Percentiles rank a stretch among this genome's conserved stretches.
Conservation (phyloP, 495 filamentous ascomycete species). For the Eremomyces bilateralis region DNA sequence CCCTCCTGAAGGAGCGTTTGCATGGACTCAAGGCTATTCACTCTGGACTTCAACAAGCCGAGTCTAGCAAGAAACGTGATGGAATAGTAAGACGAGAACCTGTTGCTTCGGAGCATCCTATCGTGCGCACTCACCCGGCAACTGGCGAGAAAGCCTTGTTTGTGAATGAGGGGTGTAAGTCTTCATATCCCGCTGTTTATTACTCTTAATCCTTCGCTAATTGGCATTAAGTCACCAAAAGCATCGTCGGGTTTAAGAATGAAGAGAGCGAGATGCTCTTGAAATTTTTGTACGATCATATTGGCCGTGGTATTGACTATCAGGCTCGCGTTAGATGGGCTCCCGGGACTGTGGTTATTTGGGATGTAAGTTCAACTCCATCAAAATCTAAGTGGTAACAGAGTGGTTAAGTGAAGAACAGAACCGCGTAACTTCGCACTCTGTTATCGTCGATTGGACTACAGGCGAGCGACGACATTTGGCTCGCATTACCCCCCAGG, state of each 20-base stretch:
- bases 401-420: too few relatives aligned
- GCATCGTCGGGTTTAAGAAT: slow-evolving; percentile 53
- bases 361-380: slow-evolving; percentile 34
- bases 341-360: slow-evolving; percentile 64
- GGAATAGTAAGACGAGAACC: slow-evolving; percentile 50
- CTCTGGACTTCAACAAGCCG: slow-evolving; percentile 47
- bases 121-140: slow-evolving; percentile 56
- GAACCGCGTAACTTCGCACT: slow-evolving; percentile 62
- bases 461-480: slow-evolving; percentile 60
- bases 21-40: slow-evolving; percentile 61
- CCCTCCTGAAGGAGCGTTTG: slow-evolving; percentile 44
- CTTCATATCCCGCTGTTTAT: too few relatives aligned
- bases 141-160: slow-evolving; percentile 76
- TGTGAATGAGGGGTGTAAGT: slow-evolving; percentile 71
- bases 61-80: slow-evolving; percentile 29
- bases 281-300: slow-evolving; percentile 78
- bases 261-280: slow-evolving; percentile 60
- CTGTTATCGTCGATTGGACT: slow-evolving; percentile 60
- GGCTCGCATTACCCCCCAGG: slow-evolving; percentile 69
- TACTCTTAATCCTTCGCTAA: too few relatives aligned
- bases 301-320: slow-evolving; percentile 64
- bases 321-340: slow-evolving; percentile 77
- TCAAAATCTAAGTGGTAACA: not conserved
- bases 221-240: slow-evolving; percentile 48
- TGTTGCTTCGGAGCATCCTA: slow-evolving; percentile 45